phyloP scores from a whole-genome alignment of 768 basidiomycete species.

The Tubosaeta sp. region DNA sequence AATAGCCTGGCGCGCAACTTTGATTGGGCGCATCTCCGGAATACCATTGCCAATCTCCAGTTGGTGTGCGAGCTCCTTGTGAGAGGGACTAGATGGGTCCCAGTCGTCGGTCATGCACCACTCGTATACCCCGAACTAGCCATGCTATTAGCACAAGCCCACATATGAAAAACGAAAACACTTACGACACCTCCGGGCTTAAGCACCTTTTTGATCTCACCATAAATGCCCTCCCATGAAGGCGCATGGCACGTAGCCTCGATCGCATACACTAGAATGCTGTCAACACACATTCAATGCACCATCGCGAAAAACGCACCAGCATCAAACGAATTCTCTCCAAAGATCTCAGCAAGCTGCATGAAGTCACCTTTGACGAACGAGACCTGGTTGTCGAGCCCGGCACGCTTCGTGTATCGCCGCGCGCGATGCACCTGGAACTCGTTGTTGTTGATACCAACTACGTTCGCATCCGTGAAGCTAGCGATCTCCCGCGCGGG shows the following conservation, averaged over 20 bases:
- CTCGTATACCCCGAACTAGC: slow-evolving; percentile 94
- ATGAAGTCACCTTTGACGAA: slow-evolving; percentile 96
- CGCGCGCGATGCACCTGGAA: slow-evolving; percentile 89
- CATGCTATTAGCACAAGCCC: slow-evolving; percentile 1
- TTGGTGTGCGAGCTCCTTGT: slow-evolving; percentile 87
- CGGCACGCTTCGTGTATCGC: slow-evolving; percentile 73
- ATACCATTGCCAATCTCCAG: slow-evolving; percentile 97
- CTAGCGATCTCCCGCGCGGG: slow-evolving; percentile 93
- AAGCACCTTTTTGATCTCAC: slow-evolving; percentile 86
- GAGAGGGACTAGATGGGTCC: slow-evolving; percentile 80
- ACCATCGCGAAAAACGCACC: slow-evolving; percentile 44
- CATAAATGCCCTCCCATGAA: slow-evolving; percentile 92
- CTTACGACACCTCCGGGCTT: slow-evolving; percentile 94
- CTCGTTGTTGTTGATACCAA: slow-evolving; percentile 94
- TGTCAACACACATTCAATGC: slow-evolving; percentile 1
- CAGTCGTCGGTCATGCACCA: slow-evolving; percentile 98
- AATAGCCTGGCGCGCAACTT: slow-evolving; percentile 69
- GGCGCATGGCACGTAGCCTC: slow-evolving; percentile 98
- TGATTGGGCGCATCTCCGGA: slow-evolving; percentile 88
- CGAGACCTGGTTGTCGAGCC: slow-evolving; percentile 69
- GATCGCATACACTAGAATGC: slow-evolving; percentile 78
- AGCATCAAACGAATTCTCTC: slow-evolving; percentile 91
- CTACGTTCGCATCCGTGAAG: slow-evolving; percentile 80
- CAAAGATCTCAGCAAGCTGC: slow-evolving; percentile 89
- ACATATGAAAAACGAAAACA: slow-evolving; percentile 11